Base-by-base conservation (phyloP, 2,329 filamentous ascomycete species). In the Raffaelea ambrosiae region DNA sequence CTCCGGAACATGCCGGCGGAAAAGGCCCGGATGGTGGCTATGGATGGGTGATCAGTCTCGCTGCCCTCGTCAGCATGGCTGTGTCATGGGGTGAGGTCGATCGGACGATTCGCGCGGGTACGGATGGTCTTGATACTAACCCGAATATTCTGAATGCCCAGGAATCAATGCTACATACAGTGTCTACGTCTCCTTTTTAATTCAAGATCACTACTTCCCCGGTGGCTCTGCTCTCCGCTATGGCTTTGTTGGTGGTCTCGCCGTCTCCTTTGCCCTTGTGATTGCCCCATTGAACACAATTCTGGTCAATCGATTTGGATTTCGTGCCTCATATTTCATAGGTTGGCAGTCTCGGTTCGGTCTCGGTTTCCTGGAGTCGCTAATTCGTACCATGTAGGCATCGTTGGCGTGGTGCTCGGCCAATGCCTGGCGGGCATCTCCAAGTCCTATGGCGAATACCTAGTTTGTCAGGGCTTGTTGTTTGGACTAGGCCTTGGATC, bases 401-500 rank as follows among this genome's bases (percentile, higher is more conserved):
- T 46, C 11, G 8, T 45, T 3, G 36, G 44, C 10, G 41, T 50
- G 19, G 48, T 50, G 2, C 22, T 50, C 3, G 48, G 48, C n/a
- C 48, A 50, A 31, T 44, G 41, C 13, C 44, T 47, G 3, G 44
- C 44, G 1, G 48, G 48, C 2, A 18, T 50, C 5, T 47, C 44
- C 39, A 43, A 22, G 0, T 44, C 48, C 2, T 50, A 47, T 31
- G 48, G 23, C 9, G 11, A 41, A 7, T 50, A 44, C 21, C 48
- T 50, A 9, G 44, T 50, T n/a, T 50, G 48, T 19, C 48, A 50
- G 21, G 45, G 44, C 13, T 14, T 50, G 3, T 36, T 50, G 3
- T 50, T 50, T 44, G 41, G 48, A 18, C 16, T 47, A 10, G 44
- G 48, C 44, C 33, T 10, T n/a, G n/a, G 4, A 19, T 9, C 26